A percentile compares a stretch with the other conserved stretches of the same genome.
phyloP scores from a whole-genome alignment of 1,284 basidiomycete species.

The Ustilago bromivora region DNA sequence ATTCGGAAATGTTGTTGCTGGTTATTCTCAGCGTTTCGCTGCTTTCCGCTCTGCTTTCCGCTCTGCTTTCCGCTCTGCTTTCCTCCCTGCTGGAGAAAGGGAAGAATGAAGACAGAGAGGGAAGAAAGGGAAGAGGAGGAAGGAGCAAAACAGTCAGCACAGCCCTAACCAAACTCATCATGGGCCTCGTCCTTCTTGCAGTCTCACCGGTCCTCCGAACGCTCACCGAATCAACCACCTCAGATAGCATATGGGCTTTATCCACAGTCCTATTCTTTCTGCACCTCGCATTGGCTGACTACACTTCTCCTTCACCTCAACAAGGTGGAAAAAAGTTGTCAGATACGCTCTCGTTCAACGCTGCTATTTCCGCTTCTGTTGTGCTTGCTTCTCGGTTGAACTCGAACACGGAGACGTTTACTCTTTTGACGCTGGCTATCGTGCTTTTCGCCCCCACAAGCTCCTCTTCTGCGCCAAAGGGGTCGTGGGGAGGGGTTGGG shows the following conservation, averaged over 20 bases:
- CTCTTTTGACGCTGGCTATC: constrained; percentile 84
- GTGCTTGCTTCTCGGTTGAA: constrained; percentile 90
- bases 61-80: background rate
- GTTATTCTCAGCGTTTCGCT: background rate
- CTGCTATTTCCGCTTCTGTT: constrained; percentile 90
- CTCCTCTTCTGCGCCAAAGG: background rate
- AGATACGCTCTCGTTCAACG: constrained; percentile 87
- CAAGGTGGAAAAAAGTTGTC: constrained; percentile 30
- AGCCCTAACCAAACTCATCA: constrained; percentile 71
- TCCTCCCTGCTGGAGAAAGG: background rate
- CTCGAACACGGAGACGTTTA: constrained; percentile 87
- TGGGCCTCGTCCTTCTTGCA: constrained; percentile 87
- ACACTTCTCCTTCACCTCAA: constrained; percentile 59
- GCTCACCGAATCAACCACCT: constrained; percentile 91
- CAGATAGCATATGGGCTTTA: constrained; percentile 96
- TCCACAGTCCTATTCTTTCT: constrained; percentile 77
- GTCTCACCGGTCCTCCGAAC: constrained; percentile 91
- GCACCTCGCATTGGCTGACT: constrained; percentile 79
- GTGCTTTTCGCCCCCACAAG: constrained; percentile 48
- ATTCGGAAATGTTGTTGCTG: constrained; percentile 22
- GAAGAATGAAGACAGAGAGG: background rate
- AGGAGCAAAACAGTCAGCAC: constrained; percentile 7
- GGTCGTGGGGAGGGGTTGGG: background rate
- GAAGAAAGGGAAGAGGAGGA: background rate
- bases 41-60: background rate